Evolutionary conservation across 2,329 filamentous ascomycete genomes (phyloP).

Genomic region (Tricladium varicosporioides): DNA sequence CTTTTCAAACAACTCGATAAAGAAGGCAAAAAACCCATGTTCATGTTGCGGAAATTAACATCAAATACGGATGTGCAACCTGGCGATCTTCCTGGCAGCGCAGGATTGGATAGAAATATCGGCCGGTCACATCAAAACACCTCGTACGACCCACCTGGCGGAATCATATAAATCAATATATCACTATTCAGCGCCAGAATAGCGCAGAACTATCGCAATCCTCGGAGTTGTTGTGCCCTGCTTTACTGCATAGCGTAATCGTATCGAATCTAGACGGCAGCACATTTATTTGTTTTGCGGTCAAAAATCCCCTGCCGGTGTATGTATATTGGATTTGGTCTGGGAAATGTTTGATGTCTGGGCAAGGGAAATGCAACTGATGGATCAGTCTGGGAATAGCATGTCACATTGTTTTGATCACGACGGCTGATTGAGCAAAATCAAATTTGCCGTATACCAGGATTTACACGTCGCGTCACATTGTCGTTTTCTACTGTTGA

Average conservation of each 20-base stretch:
- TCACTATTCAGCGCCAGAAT: not conserved
- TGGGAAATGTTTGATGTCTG: slow-evolving; percentile 5
- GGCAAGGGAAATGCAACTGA: not conserved
- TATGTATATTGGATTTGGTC: slow-evolving; percentile 2
- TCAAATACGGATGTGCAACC: slow-evolving; percentile 40
- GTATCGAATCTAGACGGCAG: slow-evolving; percentile 11
- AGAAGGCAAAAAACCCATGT: slow-evolving; percentile 98
- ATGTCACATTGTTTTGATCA: not conserved
- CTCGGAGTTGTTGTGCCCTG: slow-evolving; percentile 11
- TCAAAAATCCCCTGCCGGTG: slow-evolving; percentile 1
- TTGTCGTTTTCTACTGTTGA: too few species aligned
- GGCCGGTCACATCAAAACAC: slow-evolving; percentile 17
- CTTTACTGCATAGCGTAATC: slow-evolving; percentile 22
- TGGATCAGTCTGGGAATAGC: not conserved
- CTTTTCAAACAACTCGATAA: slow-evolving; percentile 96
- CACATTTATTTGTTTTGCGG: not conserved
- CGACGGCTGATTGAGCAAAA: not conserved
- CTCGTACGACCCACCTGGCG: slow-evolving; percentile 31
- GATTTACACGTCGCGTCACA: not conserved
- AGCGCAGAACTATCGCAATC: slow-evolving; percentile 5
- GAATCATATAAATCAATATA: slow-evolving; percentile 29
- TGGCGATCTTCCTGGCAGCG: slow-evolving; percentile 39
- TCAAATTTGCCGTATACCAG: not conserved
- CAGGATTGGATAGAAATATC: slow-evolving; percentile 25
- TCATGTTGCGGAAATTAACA: slow-evolving; percentile 71